These are phyloP conservation scores for Beauveria sp. DNA, from an alignment of 2,329 filamentous ascomycete species.

Conservation along the genomic window DNA sequence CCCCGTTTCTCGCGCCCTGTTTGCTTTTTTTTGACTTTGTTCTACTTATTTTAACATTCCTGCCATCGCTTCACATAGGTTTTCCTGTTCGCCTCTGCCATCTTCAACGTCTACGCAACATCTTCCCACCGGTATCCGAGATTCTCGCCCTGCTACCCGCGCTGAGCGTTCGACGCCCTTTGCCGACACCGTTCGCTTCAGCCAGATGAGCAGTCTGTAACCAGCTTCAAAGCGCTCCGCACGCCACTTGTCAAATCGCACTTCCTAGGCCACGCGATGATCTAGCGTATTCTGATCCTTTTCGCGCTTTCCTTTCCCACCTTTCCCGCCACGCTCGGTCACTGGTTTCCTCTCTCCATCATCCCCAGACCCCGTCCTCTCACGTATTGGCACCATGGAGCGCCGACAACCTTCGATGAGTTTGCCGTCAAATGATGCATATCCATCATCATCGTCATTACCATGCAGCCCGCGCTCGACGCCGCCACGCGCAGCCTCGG, in stretches of 20 bases:
- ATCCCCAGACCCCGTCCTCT: not conserved
- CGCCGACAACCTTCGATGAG: conserved; percentile 1
- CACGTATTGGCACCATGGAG: conserved; percentile 4
- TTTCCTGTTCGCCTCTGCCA: not conserved
- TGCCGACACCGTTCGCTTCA: not conserved
- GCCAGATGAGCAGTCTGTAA: not conserved
- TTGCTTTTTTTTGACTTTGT: conserved; percentile 9
- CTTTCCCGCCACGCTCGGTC: not conserved
- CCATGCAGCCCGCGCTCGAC: conserved; percentile 20
- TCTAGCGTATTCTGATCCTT: conserved; percentile 6
- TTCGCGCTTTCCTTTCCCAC: not conserved
- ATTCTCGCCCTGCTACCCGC: not conserved
- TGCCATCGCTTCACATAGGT: too few species aligned
- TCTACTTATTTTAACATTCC: conserved; percentile 3
- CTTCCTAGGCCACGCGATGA: conserved; percentile 10
- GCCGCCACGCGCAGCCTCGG: conserved; percentile 24
- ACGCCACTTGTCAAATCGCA: not conserved
- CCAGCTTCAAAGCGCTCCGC: not conserved
- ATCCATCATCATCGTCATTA: conserved; percentile 12
- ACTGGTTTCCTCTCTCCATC: not conserved
- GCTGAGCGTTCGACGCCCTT: too few species aligned
- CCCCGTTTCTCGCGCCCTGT: not conserved
- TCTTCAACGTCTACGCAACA: not conserved
- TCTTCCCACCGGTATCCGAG: too few species aligned
- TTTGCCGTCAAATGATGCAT: conserved; percentile 17